Conservation (phyloP, 2,329 filamentous ascomycete genomes). For the Westerdykella sp. region DNA sequence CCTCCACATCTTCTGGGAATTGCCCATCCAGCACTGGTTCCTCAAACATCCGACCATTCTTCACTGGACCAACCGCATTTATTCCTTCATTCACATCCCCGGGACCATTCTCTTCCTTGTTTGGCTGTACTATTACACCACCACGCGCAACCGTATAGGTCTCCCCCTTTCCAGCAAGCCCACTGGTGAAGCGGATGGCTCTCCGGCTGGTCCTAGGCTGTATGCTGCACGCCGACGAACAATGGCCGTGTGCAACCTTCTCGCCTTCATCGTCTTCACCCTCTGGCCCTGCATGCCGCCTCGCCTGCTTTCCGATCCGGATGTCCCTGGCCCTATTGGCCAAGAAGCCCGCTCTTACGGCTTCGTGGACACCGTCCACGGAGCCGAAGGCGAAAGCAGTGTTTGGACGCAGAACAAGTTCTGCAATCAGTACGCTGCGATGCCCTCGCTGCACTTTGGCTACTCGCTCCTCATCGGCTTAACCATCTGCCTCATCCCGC, state of each 20-base stretch:
- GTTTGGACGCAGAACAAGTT: constrained; percentile 69
- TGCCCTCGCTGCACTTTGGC: constrained; percentile 70
- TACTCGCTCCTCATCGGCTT: constrained; percentile 68
- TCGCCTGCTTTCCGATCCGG: constrained; percentile 48
- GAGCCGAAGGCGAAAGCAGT: constrained; percentile 54
- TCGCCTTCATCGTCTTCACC: constrained; percentile 55
- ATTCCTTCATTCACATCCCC: constrained; percentile 73
- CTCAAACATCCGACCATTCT: constrained; percentile 52
- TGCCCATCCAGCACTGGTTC: constrained; percentile 55
- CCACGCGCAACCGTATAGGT: constrained; percentile 50
- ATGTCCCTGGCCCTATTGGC: constrained; percentile 51
- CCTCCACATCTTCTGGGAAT: constrained; percentile 60
- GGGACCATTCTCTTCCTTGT: constrained; percentile 66
- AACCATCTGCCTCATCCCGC: constrained; percentile 60
- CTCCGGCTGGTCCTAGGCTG: constrained; percentile 45
- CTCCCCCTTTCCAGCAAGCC: constrained; percentile 37
- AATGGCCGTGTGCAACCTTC: constrained; percentile 53
- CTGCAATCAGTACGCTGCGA: constrained; percentile 72
- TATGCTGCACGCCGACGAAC: constrained; percentile 53
- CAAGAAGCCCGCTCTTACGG: constrained; percentile 54
- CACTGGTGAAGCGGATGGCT: constrained; percentile 33
- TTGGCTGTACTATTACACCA: constrained; percentile 64
- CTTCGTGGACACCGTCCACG: constrained; percentile 56
- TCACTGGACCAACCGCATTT: constrained; percentile 64
- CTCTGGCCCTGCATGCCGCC: constrained; percentile 58